Evolutionary conservation across 2,329 filamentous ascomycete species (phyloP), one percentile per base, ranked within the genome.

Genomic region (Periconia sp.): DNA sequence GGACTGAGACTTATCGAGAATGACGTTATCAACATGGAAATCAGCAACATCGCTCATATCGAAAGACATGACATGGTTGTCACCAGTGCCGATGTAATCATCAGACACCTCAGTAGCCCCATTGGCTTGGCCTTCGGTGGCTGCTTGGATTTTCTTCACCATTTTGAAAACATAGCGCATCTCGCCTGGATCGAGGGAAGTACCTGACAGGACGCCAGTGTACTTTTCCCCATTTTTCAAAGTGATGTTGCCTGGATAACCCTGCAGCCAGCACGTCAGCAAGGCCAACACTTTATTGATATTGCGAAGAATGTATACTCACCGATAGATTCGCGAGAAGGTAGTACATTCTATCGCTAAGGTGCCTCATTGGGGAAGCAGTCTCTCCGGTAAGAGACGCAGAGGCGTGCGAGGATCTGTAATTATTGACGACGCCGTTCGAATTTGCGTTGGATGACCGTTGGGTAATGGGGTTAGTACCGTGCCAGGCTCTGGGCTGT

Each of bases 81-180:
- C 77, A 35, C 79, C 79, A 46, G 70, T 69, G 53, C 78, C 81
- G 42, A 77, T 68, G 52, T 79, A 79, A 47, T 77, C 75, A 45
- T 77, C 74, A 3, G 69, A 55, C 2, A 59, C 31, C 7, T 76
- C 78, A 30, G 65, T 63, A 13, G 68, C 65, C 53, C 81, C 81
- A 67, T 82, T 83, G 45, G 66, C 60, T 53, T 78, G 77, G 44
- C 74, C 60, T 45, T 75, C 71, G 54, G 67, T 71, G 27, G 69
- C 71, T 17, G 71, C 63, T 43, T 74, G 70, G 52, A 77, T 69
- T 58, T 79, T 81, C 67, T 83, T 84, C 31, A 84, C 83, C 86
- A 89, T 89, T 72, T 88, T 89, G 62, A 88, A 76, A 27, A 81
- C 74, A 62, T 87, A 82, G 17, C 79, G 78, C 45, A 80, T 75